Conservation (phyloP, 164 flowering plant species). For the Magnolia sinica region DNA sequence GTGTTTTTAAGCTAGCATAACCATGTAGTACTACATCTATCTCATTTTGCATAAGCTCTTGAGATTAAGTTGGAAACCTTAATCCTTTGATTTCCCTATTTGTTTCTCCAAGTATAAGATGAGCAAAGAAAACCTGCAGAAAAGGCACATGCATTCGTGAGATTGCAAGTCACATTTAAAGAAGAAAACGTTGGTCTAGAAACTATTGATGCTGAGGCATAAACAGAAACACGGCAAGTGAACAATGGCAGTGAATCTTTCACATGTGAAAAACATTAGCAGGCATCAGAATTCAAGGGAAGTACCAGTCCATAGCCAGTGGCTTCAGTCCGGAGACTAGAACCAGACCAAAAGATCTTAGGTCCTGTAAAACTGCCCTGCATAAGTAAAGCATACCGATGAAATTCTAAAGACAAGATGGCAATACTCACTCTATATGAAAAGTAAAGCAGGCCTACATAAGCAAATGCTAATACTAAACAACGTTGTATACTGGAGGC, state of each 20-base stretch:
- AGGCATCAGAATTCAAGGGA: constrained; percentile 7
- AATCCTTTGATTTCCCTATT: constrained; percentile 94
- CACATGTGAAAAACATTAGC: constrained; percentile 1
- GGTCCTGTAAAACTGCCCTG: constrained; percentile 99
- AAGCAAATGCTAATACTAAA: neutral
- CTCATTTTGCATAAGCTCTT: neutral
- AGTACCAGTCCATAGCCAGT: constrained; percentile 98
- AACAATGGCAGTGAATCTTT: neutral
- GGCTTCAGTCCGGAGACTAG: constrained; percentile 98
- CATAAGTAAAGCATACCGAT: constrained; percentile 33
- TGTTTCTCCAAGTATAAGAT: constrained; percentile 88
- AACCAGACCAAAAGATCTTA: constrained; percentile 89
- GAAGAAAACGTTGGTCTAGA: neutral
- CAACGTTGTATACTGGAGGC: too few species aligned
- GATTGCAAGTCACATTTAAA: neutral
- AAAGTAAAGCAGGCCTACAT: neutral
- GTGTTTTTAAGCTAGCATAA: neutral
- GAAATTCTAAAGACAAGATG: neutral
- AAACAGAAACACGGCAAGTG: neutral
- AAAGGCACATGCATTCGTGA: constrained; percentile 13
- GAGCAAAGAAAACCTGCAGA: constrained; percentile 92
- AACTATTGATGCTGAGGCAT: neutral
- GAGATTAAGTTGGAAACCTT: constrained; percentile 48
- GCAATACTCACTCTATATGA: neutral
- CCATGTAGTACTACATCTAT: neutral